Percentiles rank a stretch among this genome's conserved stretches.
phyloP scores from a whole-genome alignment of 2,329 filamentous ascomycete genomes.

The Botrytis squamosa region DNA sequence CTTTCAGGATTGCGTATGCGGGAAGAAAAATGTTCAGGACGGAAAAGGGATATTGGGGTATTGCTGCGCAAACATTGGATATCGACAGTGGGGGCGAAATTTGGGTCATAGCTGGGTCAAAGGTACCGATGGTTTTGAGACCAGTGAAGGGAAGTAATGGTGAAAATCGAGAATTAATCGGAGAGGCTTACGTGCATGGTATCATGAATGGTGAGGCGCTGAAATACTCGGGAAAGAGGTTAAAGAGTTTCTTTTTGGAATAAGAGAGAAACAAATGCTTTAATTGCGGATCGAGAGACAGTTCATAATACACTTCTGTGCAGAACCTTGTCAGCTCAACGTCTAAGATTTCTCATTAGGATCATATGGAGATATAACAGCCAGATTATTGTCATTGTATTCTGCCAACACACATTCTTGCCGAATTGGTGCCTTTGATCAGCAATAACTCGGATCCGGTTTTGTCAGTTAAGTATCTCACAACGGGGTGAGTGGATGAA shows the following conservation, averaged over 20 bases:
- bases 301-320: accelerated
- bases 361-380: background rate
- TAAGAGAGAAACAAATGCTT: background rate
- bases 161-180: background rate
- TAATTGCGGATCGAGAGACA: too few species aligned
- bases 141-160: background rate
- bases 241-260: background rate
- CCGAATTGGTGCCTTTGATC: background rate
- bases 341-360: accelerated
- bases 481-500: background rate
- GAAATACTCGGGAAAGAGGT: too few species aligned
- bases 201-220: conserved; percentile 8
- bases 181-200: conserved; percentile 19
- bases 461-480: too few species aligned
- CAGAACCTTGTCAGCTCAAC: too few species aligned
- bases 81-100: background rate
- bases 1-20: conserved; percentile 20
- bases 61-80: conserved; percentile 14
- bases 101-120: conserved; percentile 17
- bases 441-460: background rate
- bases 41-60: conserved; percentile 8
- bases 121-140: conserved; percentile 17
- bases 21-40: conserved; percentile 23
- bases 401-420: background rate
- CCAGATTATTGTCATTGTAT: background rate